Percentiles rank a stretch among this genome's conserved stretches.
phyloP scores from a whole-genome alignment of 2,329 filamentous ascomycete species.

The Lachnellula suecica region DNA sequence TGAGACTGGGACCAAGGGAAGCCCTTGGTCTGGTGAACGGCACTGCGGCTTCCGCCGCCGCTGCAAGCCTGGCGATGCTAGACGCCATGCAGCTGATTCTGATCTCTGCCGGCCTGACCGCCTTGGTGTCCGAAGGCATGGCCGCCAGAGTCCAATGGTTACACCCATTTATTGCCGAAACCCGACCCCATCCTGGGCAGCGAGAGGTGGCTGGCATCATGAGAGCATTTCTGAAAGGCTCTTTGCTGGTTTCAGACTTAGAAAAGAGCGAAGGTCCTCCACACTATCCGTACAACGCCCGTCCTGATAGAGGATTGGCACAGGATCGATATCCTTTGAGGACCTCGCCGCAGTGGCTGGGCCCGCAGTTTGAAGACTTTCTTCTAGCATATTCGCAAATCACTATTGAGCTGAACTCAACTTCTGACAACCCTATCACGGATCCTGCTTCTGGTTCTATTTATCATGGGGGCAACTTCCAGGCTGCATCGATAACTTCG shows the following conservation, averaged over 20 bases:
- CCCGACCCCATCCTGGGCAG: slow-evolving; percentile 62
- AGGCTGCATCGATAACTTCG: slow-evolving; percentile 60
- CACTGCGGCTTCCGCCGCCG: slow-evolving; percentile 44
- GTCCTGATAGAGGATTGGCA: too few relatives aligned
- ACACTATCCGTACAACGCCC: too few relatives aligned
- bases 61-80: slow-evolving; percentile 46
- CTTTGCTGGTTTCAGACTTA: slow-evolving; percentile 38
- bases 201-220: slow-evolving; percentile 57
- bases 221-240: slow-evolving; percentile 46
- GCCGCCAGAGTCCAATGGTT: slow-evolving; percentile 55
- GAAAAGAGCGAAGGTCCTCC: neutral
- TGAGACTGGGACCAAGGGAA: slow-evolving; percentile 47
- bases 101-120: slow-evolving; percentile 57
- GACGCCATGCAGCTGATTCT: slow-evolving; percentile 53
- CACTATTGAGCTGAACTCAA: slow-evolving; percentile 61
- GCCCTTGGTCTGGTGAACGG: slow-evolving; percentile 50
- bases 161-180: slow-evolving; percentile 55
- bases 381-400: slow-evolving; percentile 56
- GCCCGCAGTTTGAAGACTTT: slow-evolving; percentile 64
- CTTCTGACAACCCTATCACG: slow-evolving; percentile 65
- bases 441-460: slow-evolving; percentile 41
- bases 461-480: slow-evolving; percentile 67
- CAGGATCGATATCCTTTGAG: slow-evolving; percentile 67
- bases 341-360: slow-evolving; percentile 67
- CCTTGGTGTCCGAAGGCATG: slow-evolving; percentile 60